phyloP scores from a whole-genome alignment of 2,329 filamentous ascomycete genomes.

The Malbranchea cinnamomea region DNA sequence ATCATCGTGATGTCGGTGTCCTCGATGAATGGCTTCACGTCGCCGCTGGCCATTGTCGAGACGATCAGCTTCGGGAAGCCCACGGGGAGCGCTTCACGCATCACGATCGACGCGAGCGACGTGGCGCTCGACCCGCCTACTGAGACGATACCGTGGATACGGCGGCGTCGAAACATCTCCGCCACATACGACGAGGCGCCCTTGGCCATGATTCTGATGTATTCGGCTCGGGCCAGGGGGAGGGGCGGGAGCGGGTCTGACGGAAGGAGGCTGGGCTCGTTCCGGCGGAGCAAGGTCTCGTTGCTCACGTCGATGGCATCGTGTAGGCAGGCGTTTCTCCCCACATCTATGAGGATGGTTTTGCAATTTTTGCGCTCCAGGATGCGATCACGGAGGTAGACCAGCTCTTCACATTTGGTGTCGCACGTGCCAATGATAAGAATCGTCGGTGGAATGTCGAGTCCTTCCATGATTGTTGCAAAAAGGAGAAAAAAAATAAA shows the following conservation, averaged over 20 bases:
- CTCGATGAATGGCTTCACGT: constrained; percentile 48
- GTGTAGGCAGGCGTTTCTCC: constrained; percentile 30
- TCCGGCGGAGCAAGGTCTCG: constrained; percentile 27
- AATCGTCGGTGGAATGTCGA: too few relatives aligned
- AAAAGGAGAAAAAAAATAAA: too few relatives aligned
- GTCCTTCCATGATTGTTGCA: too few relatives aligned
- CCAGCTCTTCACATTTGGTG: constrained; percentile 46
- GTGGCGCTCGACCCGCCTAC: constrained; percentile 51
- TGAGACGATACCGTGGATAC: constrained; percentile 42
- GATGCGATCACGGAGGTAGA: constrained; percentile 39
- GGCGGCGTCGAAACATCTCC: constrained; percentile 21
- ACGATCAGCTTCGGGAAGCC: constrained; percentile 57
- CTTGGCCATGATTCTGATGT: constrained; percentile 40
- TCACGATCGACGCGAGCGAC: constrained; percentile 43
- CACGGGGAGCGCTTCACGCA: constrained; percentile 46
- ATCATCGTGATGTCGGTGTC: constrained; percentile 56
- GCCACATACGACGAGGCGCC: constrained; percentile 32
- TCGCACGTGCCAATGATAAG: constrained; percentile 49
- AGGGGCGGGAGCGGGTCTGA: constrained; percentile 20
- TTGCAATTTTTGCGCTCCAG: constrained; percentile 15
- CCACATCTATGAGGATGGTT: constrained; percentile 42
- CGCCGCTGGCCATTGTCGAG: constrained; percentile 53
- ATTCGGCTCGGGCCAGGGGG: constrained; percentile 36
- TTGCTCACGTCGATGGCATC: constrained; percentile 35
- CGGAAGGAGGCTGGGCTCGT: too few relatives aligned